Evolutionary conservation across 2,329 filamentous ascomycete genomes (phyloP), one percentile per base, ranked within the genome.

Genomic region (Hymenoscyphus albidus): DNA sequence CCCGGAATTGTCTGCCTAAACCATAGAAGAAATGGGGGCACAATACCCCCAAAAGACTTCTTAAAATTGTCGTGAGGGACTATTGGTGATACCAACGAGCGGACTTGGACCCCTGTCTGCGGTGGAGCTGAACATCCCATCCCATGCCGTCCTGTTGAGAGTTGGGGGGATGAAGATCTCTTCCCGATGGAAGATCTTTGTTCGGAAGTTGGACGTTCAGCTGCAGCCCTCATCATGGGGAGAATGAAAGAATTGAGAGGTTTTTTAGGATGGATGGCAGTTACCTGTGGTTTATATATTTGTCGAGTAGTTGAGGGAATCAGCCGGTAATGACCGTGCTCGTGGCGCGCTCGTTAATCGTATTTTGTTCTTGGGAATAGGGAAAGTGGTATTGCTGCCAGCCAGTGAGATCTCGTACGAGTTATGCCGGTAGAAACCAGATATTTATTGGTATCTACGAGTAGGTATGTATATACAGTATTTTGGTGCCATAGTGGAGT

Each of bases 331-430:
- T 27, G 44, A 51, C 6, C 13, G 18, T 14, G 48, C 7, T 54
- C 48, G 48, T 54, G 48, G 48, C 22, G 48, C 18, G 10, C 48
- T 54, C 48, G 48, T 54, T 54, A 54, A 54, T 54, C 48, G 48
- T 54, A 54, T 22, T 22, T 27, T 54, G 22, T 22, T 27, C 13
- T 54, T 54, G 3, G 48, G 18, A 44, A n/a, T 16, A 14, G 6
- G 42, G 42, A 44, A 44, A 44, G 18, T 54, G 48, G 48, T 54
- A 13, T 27, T 13, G n/a, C 22, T 51, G 48, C 9, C 48, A 54
- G 48, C 48, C 48, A 27, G 48, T 54, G 16, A 51, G 44, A n/a
- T n/a, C 22, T 18, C 12, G n/a, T 51, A n/a, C 7, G 22, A 18
- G 22, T 22, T n/a, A 51, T 51, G 18, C 48, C 9, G 48, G 22